phyloP scores from a whole-genome alignment of 106 monocot species.

The Ottelia alismoides region DNA sequence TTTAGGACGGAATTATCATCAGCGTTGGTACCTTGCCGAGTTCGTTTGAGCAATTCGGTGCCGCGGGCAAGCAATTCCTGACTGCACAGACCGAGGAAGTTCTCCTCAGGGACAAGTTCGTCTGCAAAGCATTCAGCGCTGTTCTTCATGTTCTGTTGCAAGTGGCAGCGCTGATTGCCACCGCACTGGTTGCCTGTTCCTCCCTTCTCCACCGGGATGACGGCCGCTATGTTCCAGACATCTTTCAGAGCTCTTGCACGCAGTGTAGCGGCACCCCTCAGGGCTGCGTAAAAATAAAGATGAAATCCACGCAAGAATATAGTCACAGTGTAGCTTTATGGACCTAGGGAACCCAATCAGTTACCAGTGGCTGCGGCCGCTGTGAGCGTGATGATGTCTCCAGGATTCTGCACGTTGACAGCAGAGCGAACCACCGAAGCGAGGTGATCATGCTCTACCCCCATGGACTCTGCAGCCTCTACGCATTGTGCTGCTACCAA shows the following conservation, averaged over 20 bases:
- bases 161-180: slow-evolving; percentile 7
- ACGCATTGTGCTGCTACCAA: slow-evolving; percentile 70
- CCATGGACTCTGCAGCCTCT: too few species aligned
- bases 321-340: too few species aligned
- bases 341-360: background rate
- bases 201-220: slow-evolving; percentile 75
- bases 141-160: too few species aligned
- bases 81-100: slow-evolving; percentile 46
- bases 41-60: slow-evolving; percentile 71
- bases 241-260: slow-evolving; percentile 66
- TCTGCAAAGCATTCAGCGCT: slow-evolving; percentile 18
- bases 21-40: slow-evolving; percentile 33
- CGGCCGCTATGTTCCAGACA: too few species aligned
- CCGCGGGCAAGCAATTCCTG: slow-evolving; percentile 56
- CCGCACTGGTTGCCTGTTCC: background rate
- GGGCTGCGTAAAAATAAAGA: too few species aligned
- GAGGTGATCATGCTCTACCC: slow-evolving; percentile 56
- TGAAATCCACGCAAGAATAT: too few species aligned
- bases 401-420: slow-evolving; percentile 48
- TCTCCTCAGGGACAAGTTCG: slow-evolving; percentile 19
- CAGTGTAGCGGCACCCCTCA: slow-evolving; percentile 64
- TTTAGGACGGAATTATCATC: background rate
- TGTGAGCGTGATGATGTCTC: slow-evolving; percentile 49
- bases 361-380: slow-evolving; percentile 76
- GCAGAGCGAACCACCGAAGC: too few species aligned